Base-by-base conservation (phyloP, 2,329 filamentous ascomycete species). In the Metarhizium brunneum region DNA sequence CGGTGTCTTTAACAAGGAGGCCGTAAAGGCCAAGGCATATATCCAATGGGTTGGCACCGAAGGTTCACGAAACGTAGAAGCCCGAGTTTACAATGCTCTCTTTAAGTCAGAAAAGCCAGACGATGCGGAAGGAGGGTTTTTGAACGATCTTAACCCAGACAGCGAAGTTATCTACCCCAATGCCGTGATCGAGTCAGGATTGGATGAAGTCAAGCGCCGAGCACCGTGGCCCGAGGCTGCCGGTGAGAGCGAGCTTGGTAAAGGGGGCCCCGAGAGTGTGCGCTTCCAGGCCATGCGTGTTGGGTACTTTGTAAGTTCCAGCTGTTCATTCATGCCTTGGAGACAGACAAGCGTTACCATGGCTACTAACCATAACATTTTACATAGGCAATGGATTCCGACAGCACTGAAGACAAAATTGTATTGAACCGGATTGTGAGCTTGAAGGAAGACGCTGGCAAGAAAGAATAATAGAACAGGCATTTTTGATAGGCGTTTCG, bases 341-440 rank as follows among this genome's bases (percentile, higher is more conserved):
- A 11, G 6, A 18, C n/a, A 25, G 10, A 8, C 42, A 25, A 10
- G 3, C 49, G 29, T 36, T 35, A 29, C 20, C 25, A 7, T 45
- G 36, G 35, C 42, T 35, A 48, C 48, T 42, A 25, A 51, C 50
- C 18, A 58, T 10, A 66, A 42, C 18, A 40, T 32, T 2, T n/a
- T 47, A 3, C 18, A 4, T 18, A 79, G 84, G 84, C 76, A 59
- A 77, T 95, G 69, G 92, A 96, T 68, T 82, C 80, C 52, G 90
- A 95, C 64, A 88, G 84, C 57, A 87, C 83, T 0, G 82, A 83
- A 36, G 88, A 90, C n/a, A 89, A 86, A 69, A 77, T 95, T 61
- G 82, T 97, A 50, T 74, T 97, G 35, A 97, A 97, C 74, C 82
- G 90, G 53, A 96, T 97, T 65, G 92, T 97, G 25, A 89, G 87